Evolutionary conservation across 192 early-diverging fungal genomes (phyloP).

Genomic region (Dissophora globulifera): DNA sequence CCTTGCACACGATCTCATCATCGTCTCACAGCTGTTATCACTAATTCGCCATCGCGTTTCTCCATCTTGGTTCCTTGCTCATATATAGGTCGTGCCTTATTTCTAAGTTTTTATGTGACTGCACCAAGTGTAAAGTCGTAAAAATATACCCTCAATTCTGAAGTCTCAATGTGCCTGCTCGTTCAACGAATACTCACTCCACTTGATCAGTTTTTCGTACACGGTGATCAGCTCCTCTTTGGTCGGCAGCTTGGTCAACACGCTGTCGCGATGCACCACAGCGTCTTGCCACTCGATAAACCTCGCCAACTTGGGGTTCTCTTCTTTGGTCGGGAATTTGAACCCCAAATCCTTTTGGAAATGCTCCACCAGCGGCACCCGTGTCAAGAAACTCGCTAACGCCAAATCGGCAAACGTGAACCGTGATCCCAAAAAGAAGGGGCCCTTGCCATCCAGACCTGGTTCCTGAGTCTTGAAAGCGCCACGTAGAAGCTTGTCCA

Average conservation of each 20-base stretch:
- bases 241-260: constrained; percentile 2
- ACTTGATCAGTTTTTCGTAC: background rate
- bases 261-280: constrained; percentile 10
- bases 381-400: constrained; percentile 52
- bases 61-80: no score
- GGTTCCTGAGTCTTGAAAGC: constrained; percentile 11
- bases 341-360: constrained; percentile 22
- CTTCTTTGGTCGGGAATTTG: constrained; percentile 13
- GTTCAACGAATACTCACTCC: no score
- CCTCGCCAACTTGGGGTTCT: constrained; percentile 28
- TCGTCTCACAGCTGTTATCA: no score
- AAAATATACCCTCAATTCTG: no score
- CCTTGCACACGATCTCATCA: no score
- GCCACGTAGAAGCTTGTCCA: constrained; percentile 14
- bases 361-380: constrained; percentile 30
- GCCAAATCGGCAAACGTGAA: constrained; percentile 60
- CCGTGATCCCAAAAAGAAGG: constrained; percentile 54
- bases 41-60: no score
- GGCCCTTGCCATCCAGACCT: constrained; percentile 31
- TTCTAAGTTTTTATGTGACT: no score
- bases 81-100: no score
- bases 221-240: constrained; percentile 14
- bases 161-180: no score
- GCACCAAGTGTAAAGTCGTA: no score
- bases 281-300: constrained; percentile 47